Base-by-base conservation (phyloP, 2,329 filamentous ascomycete species). In the Talaromyces sp. region DNA sequence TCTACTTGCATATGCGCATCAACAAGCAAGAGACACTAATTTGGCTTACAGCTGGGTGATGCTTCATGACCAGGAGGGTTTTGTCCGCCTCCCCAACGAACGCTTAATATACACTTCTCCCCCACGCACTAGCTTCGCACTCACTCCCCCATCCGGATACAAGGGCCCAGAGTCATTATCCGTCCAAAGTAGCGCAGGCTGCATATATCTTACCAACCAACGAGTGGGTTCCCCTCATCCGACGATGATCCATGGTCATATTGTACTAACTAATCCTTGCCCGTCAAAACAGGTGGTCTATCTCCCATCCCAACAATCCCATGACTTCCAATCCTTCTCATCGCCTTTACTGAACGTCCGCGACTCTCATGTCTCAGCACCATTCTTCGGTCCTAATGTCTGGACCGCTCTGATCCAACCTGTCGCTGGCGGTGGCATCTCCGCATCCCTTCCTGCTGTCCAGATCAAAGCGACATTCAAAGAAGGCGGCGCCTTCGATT, bases 401-500 rank as follows among this genome's bases (percentile, higher is more conserved):
- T 97, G 92, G 92, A 86, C 86, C 51, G 88, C 89, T 20, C 77
- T 87, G 40, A 85, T 95, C 53, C 87, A 88, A 64, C 91, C 93
- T 1, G 90, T 96, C 20, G 77, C 87, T 1, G 89, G 89, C 32
- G 94, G 94, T 33, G 90, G 90, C 45, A 89, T 97, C 46, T 90
- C 92, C 0, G 75, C 87, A 4, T 80, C 87, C 19, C 82, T 90
- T 56, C 82, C 87, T 16, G 85, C 86, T 24, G 80, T 96, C 39
- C 90, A 94, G 65, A 73, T 96, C 61, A 91, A 89, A 70, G 82
- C 97, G 65, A 91, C 87, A 19, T 97, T 97, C 79, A 92, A 91
- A 69, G 92, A 97, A 57, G 93, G 93, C 39, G 93, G 93, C n/a
- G 92, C 92, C 53, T 94, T 89, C 70, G 91, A 96, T 63, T 97